Evolutionary conservation across 2,329 filamentous ascomycete genomes (phyloP), one percentile per base, ranked within the genome.

Genomic region (Aureobasidium sp.): DNA sequence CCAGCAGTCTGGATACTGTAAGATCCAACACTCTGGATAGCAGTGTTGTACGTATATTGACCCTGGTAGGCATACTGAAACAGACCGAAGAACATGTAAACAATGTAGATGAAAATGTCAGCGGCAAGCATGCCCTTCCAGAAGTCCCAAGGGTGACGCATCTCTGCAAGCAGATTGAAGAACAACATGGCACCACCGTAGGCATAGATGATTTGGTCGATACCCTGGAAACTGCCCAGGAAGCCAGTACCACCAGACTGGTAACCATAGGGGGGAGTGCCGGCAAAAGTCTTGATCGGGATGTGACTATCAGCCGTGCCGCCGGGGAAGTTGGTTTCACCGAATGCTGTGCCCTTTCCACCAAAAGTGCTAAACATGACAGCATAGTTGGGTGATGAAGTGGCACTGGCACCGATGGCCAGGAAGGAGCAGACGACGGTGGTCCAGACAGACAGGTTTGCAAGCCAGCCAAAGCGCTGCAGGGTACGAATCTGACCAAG

Each of bases 131-230:
- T 72, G 2, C 75, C 77, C 63, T 80, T 80, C 70, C 77, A 74
- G 66, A 81, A 81, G 65, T 81, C 78, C 56, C 69, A 72, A 1
- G 79, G 79, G 14, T 76, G 72, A 37, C 73, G 73, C 78, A 81
- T 81, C 65, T 81, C 79, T 5, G 82, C 78, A 70, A 86, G 75
- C 67, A 85, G 82, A 59, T 83, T 81, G 33, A 79, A 76, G 68
- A 85, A 85, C 14, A 85, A 72, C 71, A 82, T 78, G 1, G 80
- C 79, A 3, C 83, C 83, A 11, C 81, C 81, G 64, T 85, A 85
- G 0, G 80, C 78, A 56, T 80, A 81, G 5, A 84, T 81, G 15
- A 77, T 80, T 50, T 80, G 78, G 66, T 80, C 78, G 27, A 80
- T 72, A 8, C 78, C 79, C 60, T 77, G 78, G 60, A 82, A 70